Percentiles rank a stretch among this genome's conserved stretches.
phyloP scores from a whole-genome alignment of 176 grass and related monocot species.

The Ananas comosus region DNA sequence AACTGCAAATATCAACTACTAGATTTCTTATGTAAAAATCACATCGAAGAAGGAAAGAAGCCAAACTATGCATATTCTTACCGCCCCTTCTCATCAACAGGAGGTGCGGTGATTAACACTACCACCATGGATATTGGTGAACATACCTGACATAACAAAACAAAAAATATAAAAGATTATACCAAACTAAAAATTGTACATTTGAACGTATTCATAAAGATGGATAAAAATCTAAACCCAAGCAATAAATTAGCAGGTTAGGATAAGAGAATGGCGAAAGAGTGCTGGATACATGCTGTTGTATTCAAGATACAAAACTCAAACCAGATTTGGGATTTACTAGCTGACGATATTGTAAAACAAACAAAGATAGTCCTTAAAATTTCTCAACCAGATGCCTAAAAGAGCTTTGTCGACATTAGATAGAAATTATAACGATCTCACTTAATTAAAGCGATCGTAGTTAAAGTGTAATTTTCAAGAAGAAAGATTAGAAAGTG shows the following conservation, averaged over 20 bases:
- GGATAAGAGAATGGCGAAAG: too few relatives aligned
- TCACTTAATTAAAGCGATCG: too few relatives aligned
- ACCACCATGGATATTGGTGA: conserved; percentile 47
- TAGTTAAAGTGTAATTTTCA: too few relatives aligned
- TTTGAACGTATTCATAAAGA: neutral
- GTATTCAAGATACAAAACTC: too few relatives aligned
- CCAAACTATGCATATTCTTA: conserved; percentile 56
- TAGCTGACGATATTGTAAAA: too few relatives aligned
- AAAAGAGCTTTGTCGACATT: too few relatives aligned
- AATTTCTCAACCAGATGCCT: too few relatives aligned
- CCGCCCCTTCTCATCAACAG: conserved; percentile 66
- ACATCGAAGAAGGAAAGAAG: neutral
- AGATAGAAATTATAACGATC: too few relatives aligned
- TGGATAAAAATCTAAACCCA: neutral
- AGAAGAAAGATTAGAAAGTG: too few relatives aligned
- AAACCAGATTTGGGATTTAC: too few relatives aligned
- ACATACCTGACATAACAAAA: conserved; percentile 35
- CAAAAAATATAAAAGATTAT: neutral
- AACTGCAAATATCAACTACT: neutral
- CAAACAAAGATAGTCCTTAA: too few relatives aligned
- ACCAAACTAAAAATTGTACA: neutral
- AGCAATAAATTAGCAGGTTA: neutral
- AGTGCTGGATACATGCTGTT: too few relatives aligned
- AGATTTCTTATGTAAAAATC: neutral
- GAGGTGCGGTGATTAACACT: conserved; percentile 74